Evolutionary conservation across 352 stramenopile species (phyloP).

Genomic region (Globisporangium apiculatum): DNA sequence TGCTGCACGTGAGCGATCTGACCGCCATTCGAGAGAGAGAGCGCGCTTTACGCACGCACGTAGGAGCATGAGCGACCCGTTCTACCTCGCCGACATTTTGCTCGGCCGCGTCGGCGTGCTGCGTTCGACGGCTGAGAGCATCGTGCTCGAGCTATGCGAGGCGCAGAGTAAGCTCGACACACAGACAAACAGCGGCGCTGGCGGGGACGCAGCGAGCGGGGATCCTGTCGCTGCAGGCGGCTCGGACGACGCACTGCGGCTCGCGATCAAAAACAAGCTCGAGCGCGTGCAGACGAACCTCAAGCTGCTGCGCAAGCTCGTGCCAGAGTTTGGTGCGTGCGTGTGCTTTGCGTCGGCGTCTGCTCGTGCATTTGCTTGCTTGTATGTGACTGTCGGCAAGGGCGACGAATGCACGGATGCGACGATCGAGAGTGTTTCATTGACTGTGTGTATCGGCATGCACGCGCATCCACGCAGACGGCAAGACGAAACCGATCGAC

Average conservation of each 20-base stretch:
- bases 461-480: constrained; percentile 25
- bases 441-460: not conserved
- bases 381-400: not conserved
- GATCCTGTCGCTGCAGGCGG: constrained; percentile 3
- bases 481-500: constrained; percentile 84
- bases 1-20: no score
- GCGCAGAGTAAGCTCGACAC: constrained; percentile 57
- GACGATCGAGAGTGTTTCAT: not conserved
- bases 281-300: constrained; percentile 85
- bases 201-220: constrained; percentile 1
- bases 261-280: constrained; percentile 80
- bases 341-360: not conserved
- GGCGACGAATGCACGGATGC: not conserved
- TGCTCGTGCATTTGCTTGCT: not conserved
- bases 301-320: constrained; percentile 75
- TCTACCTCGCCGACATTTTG: constrained; percentile 84
- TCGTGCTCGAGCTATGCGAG: constrained; percentile 78
- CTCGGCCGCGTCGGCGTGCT: constrained; percentile 76
- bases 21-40: no score
- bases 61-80: constrained; percentile 71
- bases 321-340: constrained; percentile 71
- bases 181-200: constrained; percentile 9
- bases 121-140: constrained; percentile 78
- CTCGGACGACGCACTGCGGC: constrained; percentile 59
- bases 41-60: no score